Conservation (phyloP, 768 basidiomycete genomes). For the Mycena vitilis region DNA sequence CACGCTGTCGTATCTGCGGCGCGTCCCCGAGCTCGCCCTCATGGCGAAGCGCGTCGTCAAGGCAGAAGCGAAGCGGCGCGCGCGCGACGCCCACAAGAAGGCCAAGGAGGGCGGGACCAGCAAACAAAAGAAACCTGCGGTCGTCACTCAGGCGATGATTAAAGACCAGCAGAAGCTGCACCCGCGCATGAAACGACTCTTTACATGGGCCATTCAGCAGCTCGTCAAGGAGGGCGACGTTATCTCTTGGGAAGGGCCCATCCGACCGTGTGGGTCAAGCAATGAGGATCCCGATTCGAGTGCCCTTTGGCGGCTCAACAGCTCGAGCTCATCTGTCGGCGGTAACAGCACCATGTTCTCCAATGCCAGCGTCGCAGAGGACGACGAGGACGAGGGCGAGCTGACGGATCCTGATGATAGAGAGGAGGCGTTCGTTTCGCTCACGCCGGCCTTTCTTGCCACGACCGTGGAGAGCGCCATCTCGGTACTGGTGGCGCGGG, state of each 20-base stretch:
- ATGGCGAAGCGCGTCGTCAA: slow-evolving; percentile 75
- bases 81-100: slow-evolving; percentile 60
- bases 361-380: slow-evolving; percentile 40
- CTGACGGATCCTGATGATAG: slow-evolving; percentile 70
- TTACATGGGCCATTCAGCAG: slow-evolving; percentile 71
- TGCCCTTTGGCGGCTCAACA: slow-evolving; percentile 63
- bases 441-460: slow-evolving; percentile 65
- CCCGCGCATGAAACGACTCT: slow-evolving; percentile 74
- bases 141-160: slow-evolving; percentile 16
- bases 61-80: slow-evolving; percentile 67
- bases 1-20: slow-evolving; percentile 79
- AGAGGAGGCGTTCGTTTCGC: slow-evolving; percentile 77
- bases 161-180: slow-evolving; percentile 43
- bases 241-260: slow-evolving; percentile 77
- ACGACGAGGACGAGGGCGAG: slow-evolving; percentile 54
- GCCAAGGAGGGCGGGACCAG: slow-evolving; percentile 39
- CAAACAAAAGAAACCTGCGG: slow-evolving; percentile 1
- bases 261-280: slow-evolving; percentile 46
- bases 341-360: slow-evolving; percentile 47
- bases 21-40: slow-evolving; percentile 77
- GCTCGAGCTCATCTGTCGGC: slow-evolving; percentile 40
- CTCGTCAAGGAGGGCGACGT: slow-evolving; percentile 80
- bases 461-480: slow-evolving; percentile 61
- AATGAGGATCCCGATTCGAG: slow-evolving; percentile 40
- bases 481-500: slow-evolving; percentile 43